phyloP scores from a whole-genome alignment of 2,329 filamentous ascomycete species.

The Verticillium tricorpus region DNA sequence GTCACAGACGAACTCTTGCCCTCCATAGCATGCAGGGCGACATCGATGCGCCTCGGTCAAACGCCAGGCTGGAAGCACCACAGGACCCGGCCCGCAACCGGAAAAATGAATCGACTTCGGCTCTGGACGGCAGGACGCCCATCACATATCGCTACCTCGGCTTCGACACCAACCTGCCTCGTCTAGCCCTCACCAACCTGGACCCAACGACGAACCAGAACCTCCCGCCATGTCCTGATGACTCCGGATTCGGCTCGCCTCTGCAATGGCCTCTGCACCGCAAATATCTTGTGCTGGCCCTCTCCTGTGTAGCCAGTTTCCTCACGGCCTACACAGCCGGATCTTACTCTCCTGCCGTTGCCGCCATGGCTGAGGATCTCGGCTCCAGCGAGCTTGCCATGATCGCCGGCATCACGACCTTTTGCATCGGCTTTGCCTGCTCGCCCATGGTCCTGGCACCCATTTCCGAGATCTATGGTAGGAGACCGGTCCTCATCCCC shows the following conservation, averaged over 20 bases:
- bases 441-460: conserved; percentile 87
- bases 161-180: conserved; percentile 32
- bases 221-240: conserved; percentile 58
- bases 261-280: conserved; percentile 66
- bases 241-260: conserved; percentile 64
- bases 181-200: conserved; percentile 10
- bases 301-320: conserved; percentile 72
- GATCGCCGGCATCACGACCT: conserved; percentile 74
- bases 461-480: conserved; percentile 82
- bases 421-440: conserved; percentile 74
- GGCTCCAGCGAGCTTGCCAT: conserved; percentile 60
- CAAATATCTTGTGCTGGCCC: conserved; percentile 66
- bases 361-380: conserved; percentile 63
- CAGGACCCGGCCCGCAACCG: conserved; percentile 1
- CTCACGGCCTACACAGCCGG: conserved; percentile 79
- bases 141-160: conserved; percentile 37
- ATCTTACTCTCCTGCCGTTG: conserved; percentile 67
- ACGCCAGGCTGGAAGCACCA: background rate
- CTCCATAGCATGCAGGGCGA: background rate
- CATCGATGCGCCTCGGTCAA: background rate
- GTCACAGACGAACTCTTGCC: background rate
- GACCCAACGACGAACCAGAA: conserved; percentile 15
- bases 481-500: conserved; percentile 74
- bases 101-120: background rate
- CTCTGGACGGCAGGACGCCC: conserved; percentile 10